Evolutionary conservation across 371 early-diverging fungal genomes (phyloP).

Genomic region (Mucor plumbeus): DNA sequence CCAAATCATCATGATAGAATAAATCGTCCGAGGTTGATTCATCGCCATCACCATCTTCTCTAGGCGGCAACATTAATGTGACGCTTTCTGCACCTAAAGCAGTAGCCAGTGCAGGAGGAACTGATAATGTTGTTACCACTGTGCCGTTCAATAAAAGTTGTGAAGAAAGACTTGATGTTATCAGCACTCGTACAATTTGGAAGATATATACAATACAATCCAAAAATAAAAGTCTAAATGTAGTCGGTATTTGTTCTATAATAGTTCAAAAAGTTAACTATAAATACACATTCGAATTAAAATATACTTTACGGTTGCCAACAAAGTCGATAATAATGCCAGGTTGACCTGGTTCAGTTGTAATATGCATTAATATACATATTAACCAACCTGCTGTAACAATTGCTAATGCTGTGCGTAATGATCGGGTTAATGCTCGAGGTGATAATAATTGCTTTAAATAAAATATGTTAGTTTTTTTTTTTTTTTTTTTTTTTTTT

Average conservation of each 20-base stretch:
- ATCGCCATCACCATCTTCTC: conserved; percentile 20
- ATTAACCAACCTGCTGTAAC: conserved; percentile 35
- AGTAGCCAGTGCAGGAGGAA: conserved; percentile 33
- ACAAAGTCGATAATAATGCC: conserved; percentile 55
- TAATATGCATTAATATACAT: conserved; percentile 40
- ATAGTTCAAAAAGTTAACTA: not conserved
- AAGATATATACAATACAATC: conserved; percentile 42
- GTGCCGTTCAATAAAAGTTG: conserved; percentile 36
- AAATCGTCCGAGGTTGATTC: conserved; percentile 27
- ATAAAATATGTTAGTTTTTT: not conserved
- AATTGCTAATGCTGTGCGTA: conserved; percentile 41
- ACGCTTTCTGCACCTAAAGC: conserved; percentile 40
- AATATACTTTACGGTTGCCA: conserved; percentile 41
- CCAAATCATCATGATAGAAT: conserved; percentile 44
- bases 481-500: not conserved
- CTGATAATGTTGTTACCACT: conserved; percentile 29
- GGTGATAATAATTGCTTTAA: conserved; percentile 41
- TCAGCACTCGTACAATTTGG: conserved; percentile 44
- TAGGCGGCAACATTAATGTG: conserved; percentile 39
- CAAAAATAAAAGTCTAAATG: conserved; percentile 32
- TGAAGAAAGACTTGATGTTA: conserved; percentile 45
- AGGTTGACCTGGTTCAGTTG: conserved; percentile 44
- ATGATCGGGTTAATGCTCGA: conserved; percentile 33
- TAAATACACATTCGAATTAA: not conserved
- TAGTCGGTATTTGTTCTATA: conserved; percentile 40